Base-by-base conservation (phyloP, 2,329 filamentous ascomycete genomes). In the Biscogniauxia mediterranea region DNA sequence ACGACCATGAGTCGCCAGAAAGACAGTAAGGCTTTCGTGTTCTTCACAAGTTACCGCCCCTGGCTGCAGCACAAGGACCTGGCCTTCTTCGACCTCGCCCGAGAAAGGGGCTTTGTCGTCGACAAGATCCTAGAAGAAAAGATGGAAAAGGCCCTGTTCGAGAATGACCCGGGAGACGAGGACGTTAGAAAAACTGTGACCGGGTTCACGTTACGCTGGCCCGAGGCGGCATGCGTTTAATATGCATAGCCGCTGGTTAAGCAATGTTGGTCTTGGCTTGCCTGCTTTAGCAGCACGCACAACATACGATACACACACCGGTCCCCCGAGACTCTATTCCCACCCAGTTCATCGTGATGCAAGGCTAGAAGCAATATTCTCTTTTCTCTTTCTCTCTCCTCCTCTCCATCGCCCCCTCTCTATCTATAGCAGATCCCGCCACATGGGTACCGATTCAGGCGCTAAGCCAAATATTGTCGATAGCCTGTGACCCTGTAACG, bases 21-120 rank as follows among this genome's bases (percentile, higher is more conserved):
- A 3, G 79, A 79, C 1, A 85, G 89, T 55, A 83, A 82, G 58
- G 92, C 93, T 1, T 85, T 93, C 69, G 93, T 97, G 7, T 96
- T 97, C 75, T 98, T 97, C 79, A 96, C 93, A 0, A 93, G 92
- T 20, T 97, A 98, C 77, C 83, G 95, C 64, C 93, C 94, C 1
- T 97, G 93, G 93, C 80, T 97, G 71, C 82, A 90, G 69, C 84
- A 93, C 64, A 90, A 92, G 75, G 95, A 97, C 71, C 81, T 96
- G 73, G 85, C 84, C 3, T 97, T 97, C 79, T 97, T 97, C 72
- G 90, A 93, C 55, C 71, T 93, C 60, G 91, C 89, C 4, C 81
- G 85, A 61, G 84, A 85, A 56, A 82, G 80, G 55, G 93, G 92
- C 0, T 90, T 97, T 63, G 77, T 77, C 17, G 93, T 97, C 2